Conservation (phyloP, 495 filamentous ascomycete species). For the Apodospora peruviana region DNA sequence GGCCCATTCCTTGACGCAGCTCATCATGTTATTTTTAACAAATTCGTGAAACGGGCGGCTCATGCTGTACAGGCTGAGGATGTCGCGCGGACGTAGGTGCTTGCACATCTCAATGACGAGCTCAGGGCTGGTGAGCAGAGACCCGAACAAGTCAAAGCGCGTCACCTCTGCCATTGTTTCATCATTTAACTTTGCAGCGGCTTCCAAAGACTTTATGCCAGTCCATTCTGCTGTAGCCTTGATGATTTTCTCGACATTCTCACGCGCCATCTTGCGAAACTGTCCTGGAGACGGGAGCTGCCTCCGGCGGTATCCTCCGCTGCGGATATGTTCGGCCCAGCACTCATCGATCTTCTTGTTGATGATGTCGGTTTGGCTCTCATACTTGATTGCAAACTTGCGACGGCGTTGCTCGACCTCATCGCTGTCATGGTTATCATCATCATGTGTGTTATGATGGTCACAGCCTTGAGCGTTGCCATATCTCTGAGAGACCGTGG, state of each 20-base stretch:
- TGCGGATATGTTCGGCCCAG: too few relatives aligned
- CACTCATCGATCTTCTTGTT: too few relatives aligned
- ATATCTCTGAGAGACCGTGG: too few relatives aligned
- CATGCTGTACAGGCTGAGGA: slow-evolving; percentile 53
- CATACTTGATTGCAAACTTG: not conserved
- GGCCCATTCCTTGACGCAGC: slow-evolving; percentile 24
- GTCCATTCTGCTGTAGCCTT: not conserved
- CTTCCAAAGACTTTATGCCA: not conserved
- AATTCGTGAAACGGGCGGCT: slow-evolving; percentile 50
- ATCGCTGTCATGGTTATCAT: not conserved
- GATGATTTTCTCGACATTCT: not conserved
- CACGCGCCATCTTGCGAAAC: not conserved
- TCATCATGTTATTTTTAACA: slow-evolving; percentile 40
- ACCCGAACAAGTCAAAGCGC: slow-evolving; percentile 45
- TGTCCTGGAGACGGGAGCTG: not conserved
- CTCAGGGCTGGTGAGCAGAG: slow-evolving; percentile 41
- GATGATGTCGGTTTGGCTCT: too few relatives aligned
- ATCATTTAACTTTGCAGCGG: too few relatives aligned
- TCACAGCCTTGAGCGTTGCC: not conserved
- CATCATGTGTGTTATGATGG: not conserved
- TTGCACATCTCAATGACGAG: slow-evolving; percentile 45
- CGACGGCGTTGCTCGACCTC: not conserved
- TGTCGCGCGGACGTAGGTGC: slow-evolving; percentile 41
- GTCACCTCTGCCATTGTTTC: too few relatives aligned
- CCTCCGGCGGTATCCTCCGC: not conserved